Percentiles rank a stretch among this genome's conserved stretches.
Evolutionary conservation across 2,329 filamentous ascomycete species (phyloP).

Genomic region (Penicillium paneum): DNA sequence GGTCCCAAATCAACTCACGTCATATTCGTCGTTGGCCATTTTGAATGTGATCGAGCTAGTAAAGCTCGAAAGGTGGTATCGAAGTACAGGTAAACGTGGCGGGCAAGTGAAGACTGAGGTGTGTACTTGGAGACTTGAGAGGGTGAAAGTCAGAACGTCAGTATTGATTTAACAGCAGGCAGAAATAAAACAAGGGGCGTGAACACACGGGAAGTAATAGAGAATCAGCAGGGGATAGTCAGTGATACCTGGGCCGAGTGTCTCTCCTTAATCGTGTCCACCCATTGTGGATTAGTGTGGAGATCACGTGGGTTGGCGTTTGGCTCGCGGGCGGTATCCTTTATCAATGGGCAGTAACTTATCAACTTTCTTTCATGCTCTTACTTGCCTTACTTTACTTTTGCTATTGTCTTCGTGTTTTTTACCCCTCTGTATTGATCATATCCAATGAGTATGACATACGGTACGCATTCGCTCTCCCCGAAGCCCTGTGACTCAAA

Average conservation of each 20-base stretch:
- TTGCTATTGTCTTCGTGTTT: not conserved
- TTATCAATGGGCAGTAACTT: conserved; percentile 1
- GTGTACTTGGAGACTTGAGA: not conserved
- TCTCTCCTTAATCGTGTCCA: conserved; percentile 21
- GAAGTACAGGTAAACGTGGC: conserved; percentile 14
- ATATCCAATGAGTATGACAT: not conserved
- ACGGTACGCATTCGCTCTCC: not conserved
- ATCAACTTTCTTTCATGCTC: not conserved
- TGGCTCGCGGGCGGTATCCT: conserved; percentile 5
- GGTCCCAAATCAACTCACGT: conserved; percentile 64
- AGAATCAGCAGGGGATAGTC: conserved; percentile 20
- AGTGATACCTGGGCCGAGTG: conserved; percentile 18
- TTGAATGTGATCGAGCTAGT: conserved; percentile 24
- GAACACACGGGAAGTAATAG: conserved; percentile 7
- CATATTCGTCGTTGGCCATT: conserved; percentile 99
- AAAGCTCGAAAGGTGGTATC: conserved; percentile 18
- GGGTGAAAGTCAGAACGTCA: not conserved
- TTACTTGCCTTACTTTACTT: not conserved
- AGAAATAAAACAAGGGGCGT: conserved; percentile 1
- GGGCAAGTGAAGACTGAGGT: not conserved
- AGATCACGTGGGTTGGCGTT: conserved; percentile 18
- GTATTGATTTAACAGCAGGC: not conserved
- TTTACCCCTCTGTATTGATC: not conserved
- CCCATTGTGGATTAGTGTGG: conserved; percentile 8
- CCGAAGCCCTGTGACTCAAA: not conserved